phyloP scores from a whole-genome alignment of 805 yeast genomes.

The Metschnikowia anglica region DNA sequence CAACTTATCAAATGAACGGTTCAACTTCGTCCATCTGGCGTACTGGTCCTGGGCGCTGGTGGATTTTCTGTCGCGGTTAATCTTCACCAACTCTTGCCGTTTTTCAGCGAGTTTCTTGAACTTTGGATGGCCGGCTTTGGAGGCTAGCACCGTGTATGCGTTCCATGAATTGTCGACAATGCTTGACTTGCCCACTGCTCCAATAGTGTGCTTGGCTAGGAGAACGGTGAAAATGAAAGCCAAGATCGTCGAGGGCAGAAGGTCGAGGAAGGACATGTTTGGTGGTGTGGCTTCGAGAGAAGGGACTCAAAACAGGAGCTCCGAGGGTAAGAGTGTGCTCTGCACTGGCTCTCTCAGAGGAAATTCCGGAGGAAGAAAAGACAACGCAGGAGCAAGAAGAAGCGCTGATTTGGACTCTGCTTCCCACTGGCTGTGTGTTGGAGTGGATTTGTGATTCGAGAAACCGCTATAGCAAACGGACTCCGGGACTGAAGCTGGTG shows the following conservation, averaged over 20 bases:
- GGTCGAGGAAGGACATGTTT: conserved; percentile 24
- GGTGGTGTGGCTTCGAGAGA: too few relatives aligned
- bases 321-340: too few relatives aligned
- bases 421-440: too few relatives aligned
- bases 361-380: too few relatives aligned
- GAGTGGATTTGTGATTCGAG: too few relatives aligned
- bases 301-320: too few relatives aligned
- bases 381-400: too few relatives aligned
- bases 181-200: conserved; percentile 33
- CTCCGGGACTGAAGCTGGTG: too few relatives aligned
- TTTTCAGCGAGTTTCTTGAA: conserved; percentile 25
- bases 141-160: conserved; percentile 32
- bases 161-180: conserved; percentile 41
- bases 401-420: too few relatives aligned
- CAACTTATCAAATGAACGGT: conserved; percentile 64
- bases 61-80: conserved; percentile 52
- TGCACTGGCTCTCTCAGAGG: too few relatives aligned
- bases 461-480: too few relatives aligned
- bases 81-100: conserved; percentile 45
- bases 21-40: conserved; percentile 93
- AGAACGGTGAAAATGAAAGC: conserved; percentile 27
- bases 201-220: conserved; percentile 27
- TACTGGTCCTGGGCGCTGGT: conserved; percentile 91
- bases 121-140: conserved; percentile 34
- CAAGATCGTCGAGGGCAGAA: conserved; percentile 39